Evolutionary conservation across 352 stramenopile genomes (phyloP), one percentile per base, ranked within the genome.

Genomic region (Globisporangium middletonii): DNA sequence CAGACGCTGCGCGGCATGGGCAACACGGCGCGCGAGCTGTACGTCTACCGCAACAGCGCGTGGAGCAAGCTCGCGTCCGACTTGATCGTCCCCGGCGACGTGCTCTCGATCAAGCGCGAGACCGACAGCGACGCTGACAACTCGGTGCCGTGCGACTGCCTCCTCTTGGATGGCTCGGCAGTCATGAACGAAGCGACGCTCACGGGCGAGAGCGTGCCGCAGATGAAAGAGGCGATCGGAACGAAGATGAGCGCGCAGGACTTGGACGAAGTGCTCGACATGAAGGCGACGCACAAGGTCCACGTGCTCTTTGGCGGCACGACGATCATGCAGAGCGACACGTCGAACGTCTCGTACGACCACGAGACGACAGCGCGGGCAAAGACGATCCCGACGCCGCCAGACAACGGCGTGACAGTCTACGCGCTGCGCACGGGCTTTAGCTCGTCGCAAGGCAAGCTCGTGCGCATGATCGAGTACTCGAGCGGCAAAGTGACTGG

Each of bases 151-250:
- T 98, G 92, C 53, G 97, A 99, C 76, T 84, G 96, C 38, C 70
- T 99, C 54, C 74, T 99, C 30, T 61, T 99, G 37, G 74, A 91
- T 49, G 97, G 97, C 12, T 89, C 83, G 27, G 95, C 90, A 46
- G 95, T 99, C 12, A 92, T 99, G 16, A 99, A 99, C 73, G 97
- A 99, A 75, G 96, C 97, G 18, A 98, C 98, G 53, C 71, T 99
- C 41, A 99, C 97, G 1, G 97, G 97, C 44, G 97, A 99, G 71
- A 98, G 90, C 60, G 90, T 99, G 35, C 96, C 97, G 12, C 96
- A 99, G 70, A 92, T 98, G 71, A 99, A 99, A 68, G 94, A 98
- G 68, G 89, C 79, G 13, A 90, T 97, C 54, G 73, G 76, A 4
- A 59, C 65, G 27, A 92, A 91, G 63, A 85, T 87, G 69, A 94